Evolutionary conservation across 2,329 filamentous ascomycete genomes (phyloP).

Genomic region (Exophiala bonariae): DNA sequence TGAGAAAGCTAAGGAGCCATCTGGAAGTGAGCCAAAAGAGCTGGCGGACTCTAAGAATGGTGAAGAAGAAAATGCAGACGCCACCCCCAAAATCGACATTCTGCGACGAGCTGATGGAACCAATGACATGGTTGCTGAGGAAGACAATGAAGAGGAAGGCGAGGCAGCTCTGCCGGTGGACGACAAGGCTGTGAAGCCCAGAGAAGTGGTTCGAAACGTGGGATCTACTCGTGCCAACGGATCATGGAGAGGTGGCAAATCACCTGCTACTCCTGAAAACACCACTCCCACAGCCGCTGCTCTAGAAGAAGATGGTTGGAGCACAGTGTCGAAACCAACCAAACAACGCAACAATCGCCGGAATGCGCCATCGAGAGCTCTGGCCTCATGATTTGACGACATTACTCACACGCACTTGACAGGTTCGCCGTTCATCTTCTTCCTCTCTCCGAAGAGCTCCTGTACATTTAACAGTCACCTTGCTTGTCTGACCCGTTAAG

Average conservation of each 20-base stretch:
- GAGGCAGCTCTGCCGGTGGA: conserved; percentile 38
- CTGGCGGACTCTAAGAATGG: conserved; percentile 18
- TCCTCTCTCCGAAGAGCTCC: neutral
- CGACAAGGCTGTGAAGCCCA: conserved; percentile 56
- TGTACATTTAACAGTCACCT: conserved; percentile 21
- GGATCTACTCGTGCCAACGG: conserved; percentile 40
- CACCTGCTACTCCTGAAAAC: conserved; percentile 24
- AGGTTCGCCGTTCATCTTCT: neutral
- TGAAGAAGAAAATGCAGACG: conserved; percentile 26
- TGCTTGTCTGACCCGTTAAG: conserved; percentile 10
- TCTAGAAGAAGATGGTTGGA: conserved; percentile 49
- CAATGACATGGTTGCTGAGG: conserved; percentile 49
- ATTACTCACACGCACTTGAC: neutral
- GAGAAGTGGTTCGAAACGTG: conserved; percentile 52
- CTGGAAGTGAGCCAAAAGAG: conserved; percentile 35
- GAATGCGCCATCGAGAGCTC: conserved; percentile 37
- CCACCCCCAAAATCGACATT: conserved; percentile 54
- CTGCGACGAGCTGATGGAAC: conserved; percentile 49
- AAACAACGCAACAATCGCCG: conserved; percentile 47
- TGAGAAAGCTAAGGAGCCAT: conserved; percentile 47
- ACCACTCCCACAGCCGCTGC: conserved; percentile 25
- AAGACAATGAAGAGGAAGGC: conserved; percentile 45
- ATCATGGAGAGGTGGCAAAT: conserved; percentile 38
- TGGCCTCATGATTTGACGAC: conserved; percentile 44
- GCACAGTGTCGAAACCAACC: conserved; percentile 42